Percentiles rank a stretch among this genome's conserved stretches.
These are phyloP conservation scores for Eucalyptus marginata DNA, from an alignment of 345 rosid genomes.

Conservation along the genomic window DNA sequence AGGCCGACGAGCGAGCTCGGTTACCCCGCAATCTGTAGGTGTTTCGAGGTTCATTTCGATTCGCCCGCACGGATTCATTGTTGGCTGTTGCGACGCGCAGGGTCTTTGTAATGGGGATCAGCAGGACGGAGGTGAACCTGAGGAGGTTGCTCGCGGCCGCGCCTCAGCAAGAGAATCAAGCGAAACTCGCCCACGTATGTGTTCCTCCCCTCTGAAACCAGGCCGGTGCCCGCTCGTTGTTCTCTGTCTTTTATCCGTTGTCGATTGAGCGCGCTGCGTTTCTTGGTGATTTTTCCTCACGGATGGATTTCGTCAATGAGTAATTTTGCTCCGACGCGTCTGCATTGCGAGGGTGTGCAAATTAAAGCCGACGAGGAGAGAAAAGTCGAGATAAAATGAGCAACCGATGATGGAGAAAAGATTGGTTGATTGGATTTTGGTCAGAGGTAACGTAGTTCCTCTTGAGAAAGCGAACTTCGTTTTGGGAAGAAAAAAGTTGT, in stretches of 20 bases:
- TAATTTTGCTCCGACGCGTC: background rate
- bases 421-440: background rate
- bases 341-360: background rate
- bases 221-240: background rate
- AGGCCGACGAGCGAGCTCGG: background rate
- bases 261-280: background rate
- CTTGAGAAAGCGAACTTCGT: background rate
- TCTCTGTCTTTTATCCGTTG: background rate
- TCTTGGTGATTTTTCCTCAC: background rate
- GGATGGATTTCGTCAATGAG: background rate
- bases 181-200: constrained; percentile 68
- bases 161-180: constrained; percentile 64
- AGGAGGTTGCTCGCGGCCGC: constrained; percentile 67
- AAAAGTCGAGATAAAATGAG: background rate
- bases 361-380: background rate
- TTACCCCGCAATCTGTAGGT: background rate
- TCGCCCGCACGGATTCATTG: background rate
- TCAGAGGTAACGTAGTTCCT: background rate
- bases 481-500: background rate
- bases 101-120: constrained; percentile 41
- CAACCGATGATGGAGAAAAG: background rate
- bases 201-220: background rate
- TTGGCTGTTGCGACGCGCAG: background rate
- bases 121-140: constrained; percentile 71
- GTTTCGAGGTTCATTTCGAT: background rate